Conservation (phyloP, 768 basidiomycete genomes). For the Antrodiella citrinella region DNA sequence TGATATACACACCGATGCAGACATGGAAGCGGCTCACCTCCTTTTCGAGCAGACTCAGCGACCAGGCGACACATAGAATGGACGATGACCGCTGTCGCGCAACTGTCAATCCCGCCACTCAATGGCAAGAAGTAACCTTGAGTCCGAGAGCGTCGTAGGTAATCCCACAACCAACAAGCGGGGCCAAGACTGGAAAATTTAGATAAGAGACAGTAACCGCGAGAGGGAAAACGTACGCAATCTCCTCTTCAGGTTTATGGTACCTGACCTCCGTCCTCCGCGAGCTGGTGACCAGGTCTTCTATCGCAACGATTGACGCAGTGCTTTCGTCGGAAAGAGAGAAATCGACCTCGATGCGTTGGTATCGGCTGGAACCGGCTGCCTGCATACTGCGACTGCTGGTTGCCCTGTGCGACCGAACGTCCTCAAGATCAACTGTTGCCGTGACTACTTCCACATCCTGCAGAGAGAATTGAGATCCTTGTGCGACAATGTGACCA, state of each 20-base stretch:
- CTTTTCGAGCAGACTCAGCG: conserved; percentile 61
- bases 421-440: conserved; percentile 95
- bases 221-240: conserved; percentile 62
- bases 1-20: too few relatives aligned
- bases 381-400: conserved; percentile 90
- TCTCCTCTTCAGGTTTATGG: conserved; percentile 91
- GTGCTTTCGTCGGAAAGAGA: conserved; percentile 72
- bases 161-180: conserved; percentile 99
- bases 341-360: conserved; percentile 76
- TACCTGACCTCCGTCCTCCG: conserved; percentile 47
- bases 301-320: conserved; percentile 40
- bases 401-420: conserved; percentile 78
- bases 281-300: conserved; percentile 16
- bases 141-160: conserved; percentile 85
- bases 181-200: conserved; percentile 69
- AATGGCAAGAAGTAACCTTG: conserved; percentile 95
- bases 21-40: conserved; percentile 42
- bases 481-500: conserved; percentile 87
- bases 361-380: conserved; percentile 63
- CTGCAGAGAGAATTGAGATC: conserved; percentile 90
- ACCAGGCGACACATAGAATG: conserved; percentile 96
- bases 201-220: too few relatives aligned
- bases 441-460: conserved; percentile 97
- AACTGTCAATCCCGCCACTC: conserved; percentile 95
- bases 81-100: conserved; percentile 92